Conservation (phyloP, 2,329 filamentous ascomycete species). For the Gremmenia infestans region DNA sequence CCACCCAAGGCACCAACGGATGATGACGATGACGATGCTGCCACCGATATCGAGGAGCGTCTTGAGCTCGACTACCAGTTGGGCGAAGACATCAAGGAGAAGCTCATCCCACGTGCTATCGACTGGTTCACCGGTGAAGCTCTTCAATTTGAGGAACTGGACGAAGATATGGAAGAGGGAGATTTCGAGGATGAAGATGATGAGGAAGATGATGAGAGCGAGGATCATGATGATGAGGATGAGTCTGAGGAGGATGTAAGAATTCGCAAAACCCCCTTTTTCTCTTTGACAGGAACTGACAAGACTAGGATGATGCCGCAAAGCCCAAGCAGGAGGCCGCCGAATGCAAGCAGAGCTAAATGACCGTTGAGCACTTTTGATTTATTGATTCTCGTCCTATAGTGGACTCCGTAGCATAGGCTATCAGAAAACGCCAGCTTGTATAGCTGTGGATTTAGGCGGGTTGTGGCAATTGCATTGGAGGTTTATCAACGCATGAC, state of each 20-base stretch:
- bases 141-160: slow-evolving; percentile 90
- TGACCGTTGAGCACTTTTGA: neutral
- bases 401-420: neutral
- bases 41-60: slow-evolving; percentile 92
- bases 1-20: slow-evolving; percentile 82
- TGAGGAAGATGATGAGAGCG: slow-evolving; percentile 84
- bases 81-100: slow-evolving; percentile 99
- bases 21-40: slow-evolving; percentile 64
- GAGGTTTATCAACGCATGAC: slow-evolving; percentile 18
- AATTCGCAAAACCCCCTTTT: slow-evolving; percentile 1
- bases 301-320: slow-evolving; percentile 68
- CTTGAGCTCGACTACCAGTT: slow-evolving; percentile 98
- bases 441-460: slow-evolving; percentile 9
- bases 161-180: slow-evolving; percentile 75
- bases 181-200: slow-evolving; percentile 83
- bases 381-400: neutral
- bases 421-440: slow-evolving; percentile 1
- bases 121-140: slow-evolving; percentile 99
- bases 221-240: slow-evolving; percentile 70
- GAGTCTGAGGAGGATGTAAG: slow-evolving; percentile 74
- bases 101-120: slow-evolving; percentile 95
- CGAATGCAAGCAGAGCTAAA: slow-evolving; percentile 92
- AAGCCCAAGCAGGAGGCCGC: slow-evolving; percentile 93
- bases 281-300: slow-evolving; percentile 8
- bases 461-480: slow-evolving; percentile 18